Percentiles rank a stretch among this genome's conserved stretches.
Evolutionary conservation across 169 alveolate genomes (phyloP).

Genomic region (Eimeria sp.): DNA sequence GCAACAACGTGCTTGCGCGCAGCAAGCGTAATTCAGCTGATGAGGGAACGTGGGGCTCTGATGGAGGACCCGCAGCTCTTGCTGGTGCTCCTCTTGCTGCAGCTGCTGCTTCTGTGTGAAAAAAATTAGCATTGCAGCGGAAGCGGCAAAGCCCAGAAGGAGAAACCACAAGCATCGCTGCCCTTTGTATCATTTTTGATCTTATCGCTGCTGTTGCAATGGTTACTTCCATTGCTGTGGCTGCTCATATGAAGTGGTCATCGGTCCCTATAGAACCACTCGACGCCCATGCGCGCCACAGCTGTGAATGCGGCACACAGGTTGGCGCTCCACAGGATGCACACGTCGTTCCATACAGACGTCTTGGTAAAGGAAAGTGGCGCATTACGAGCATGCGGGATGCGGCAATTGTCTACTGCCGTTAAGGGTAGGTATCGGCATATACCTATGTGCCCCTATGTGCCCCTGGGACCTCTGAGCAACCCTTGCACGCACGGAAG

Average conservation of each 20-base stretch:
- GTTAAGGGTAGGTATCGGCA: background rate
- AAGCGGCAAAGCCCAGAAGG: background rate
- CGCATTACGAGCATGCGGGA: background rate
- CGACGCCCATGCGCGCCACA: background rate
- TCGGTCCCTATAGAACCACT: background rate
- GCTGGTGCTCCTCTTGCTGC: conserved; percentile 34
- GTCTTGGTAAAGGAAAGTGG: background rate
- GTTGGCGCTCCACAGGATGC: background rate
- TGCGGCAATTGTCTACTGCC: background rate
- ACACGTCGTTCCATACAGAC: background rate
- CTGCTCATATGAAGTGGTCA: background rate
- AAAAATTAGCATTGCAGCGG: background rate
- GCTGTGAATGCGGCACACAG: background rate
- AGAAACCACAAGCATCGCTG: background rate
- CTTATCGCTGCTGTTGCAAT: background rate
- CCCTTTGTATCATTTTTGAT: background rate
- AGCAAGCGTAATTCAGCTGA: conserved; percentile 36
- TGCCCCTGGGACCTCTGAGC: background rate
- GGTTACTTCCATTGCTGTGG: background rate
- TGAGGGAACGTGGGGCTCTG: conserved; percentile 6
- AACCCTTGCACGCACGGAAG: background rate
- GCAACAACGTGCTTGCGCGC: conserved; percentile 68
- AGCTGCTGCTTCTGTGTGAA: conserved; percentile 4
- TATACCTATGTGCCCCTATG: background rate
- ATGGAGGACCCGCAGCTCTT: background rate